These are phyloP conservation scores for Elymus sibiricus DNA, from an alignment of 176 grass and related monocot species.

Conservation along the genomic window DNA sequence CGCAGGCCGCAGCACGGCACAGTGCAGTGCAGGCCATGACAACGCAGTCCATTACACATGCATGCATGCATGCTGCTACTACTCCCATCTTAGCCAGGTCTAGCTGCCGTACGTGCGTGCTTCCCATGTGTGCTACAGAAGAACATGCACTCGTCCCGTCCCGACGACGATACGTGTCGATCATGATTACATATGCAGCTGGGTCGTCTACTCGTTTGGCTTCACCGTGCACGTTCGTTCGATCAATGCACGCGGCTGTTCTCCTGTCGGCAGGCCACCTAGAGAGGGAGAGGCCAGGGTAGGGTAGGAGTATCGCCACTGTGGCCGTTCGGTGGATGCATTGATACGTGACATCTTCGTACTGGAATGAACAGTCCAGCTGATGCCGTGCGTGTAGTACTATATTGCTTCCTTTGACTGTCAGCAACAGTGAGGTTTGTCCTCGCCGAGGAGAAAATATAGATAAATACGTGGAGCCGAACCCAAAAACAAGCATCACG, in stretches of 20 bases:
- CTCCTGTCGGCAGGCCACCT: neutral
- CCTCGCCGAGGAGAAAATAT: neutral
- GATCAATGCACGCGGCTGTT: neutral
- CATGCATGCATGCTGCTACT: no score
- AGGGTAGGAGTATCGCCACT: neutral
- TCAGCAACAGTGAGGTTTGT: neutral
- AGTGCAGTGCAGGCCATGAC: no score
- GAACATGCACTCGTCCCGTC: no score
- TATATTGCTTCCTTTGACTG: neutral
- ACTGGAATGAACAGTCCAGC: neutral
- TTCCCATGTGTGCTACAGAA: no score
- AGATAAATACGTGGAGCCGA: neutral
- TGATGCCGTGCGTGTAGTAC: neutral
- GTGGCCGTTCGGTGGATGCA: neutral
- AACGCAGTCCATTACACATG: no score
- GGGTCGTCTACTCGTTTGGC: neutral
- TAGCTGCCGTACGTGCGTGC: no score
- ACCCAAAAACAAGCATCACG: neutral
- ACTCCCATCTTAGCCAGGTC: no score
- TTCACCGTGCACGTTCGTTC: neutral
- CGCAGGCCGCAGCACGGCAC: no score
- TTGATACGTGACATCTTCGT: neutral
- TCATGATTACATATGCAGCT: no score
- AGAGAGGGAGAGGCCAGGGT: neutral
- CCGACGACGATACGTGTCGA: no score